Conservation (phyloP, 352 stramenopile genomes). For the Globisporangium spiculum region DNA sequence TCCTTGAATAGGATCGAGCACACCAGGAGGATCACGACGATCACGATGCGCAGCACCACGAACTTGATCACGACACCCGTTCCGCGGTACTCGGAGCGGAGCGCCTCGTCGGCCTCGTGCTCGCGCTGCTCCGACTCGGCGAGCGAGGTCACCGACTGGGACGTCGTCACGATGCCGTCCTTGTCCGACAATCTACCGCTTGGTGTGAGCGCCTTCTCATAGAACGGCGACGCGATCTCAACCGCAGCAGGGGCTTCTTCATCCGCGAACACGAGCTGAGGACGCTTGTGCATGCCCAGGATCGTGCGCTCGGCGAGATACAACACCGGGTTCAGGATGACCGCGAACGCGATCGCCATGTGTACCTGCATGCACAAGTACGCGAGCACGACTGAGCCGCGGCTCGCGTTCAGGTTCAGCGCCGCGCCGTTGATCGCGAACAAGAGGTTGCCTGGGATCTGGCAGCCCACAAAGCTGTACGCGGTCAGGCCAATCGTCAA, state of each 20-base stretch:
- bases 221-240: not conserved
- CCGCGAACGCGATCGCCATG: conserved; percentile 57
- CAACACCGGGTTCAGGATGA: conserved; percentile 56
- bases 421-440: conserved; percentile 50
- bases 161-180: conserved; percentile 3
- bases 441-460: conserved; percentile 60
- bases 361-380: conserved; percentile 69
- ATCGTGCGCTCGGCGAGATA: conserved; percentile 55
- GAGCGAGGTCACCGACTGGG: conserved; percentile 14
- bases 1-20: conserved; percentile 18
- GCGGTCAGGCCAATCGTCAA: conserved; percentile 42
- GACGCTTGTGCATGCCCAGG: conserved; percentile 59
- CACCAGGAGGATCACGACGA: conserved; percentile 13
- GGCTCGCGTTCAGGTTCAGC: conserved; percentile 40
- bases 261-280: conserved; percentile 12
- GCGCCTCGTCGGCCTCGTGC: conserved; percentile 11
- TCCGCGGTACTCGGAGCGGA: conserved; percentile 18
- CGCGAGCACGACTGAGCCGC: conserved; percentile 46
- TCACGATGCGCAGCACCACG: conserved; percentile 14
- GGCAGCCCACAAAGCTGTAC: conserved; percentile 51
- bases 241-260: conserved; percentile 4
- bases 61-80: conserved; percentile 18
- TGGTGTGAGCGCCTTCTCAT: conserved; percentile 13
- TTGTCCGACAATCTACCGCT: not conserved
- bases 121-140: conserved; percentile 12